A percentile compares a stretch with the other conserved stretches of the same genome.
Evolutionary conservation across 2,329 filamentous ascomycete species (phyloP).

Genomic region (Diplodia corticola): DNA sequence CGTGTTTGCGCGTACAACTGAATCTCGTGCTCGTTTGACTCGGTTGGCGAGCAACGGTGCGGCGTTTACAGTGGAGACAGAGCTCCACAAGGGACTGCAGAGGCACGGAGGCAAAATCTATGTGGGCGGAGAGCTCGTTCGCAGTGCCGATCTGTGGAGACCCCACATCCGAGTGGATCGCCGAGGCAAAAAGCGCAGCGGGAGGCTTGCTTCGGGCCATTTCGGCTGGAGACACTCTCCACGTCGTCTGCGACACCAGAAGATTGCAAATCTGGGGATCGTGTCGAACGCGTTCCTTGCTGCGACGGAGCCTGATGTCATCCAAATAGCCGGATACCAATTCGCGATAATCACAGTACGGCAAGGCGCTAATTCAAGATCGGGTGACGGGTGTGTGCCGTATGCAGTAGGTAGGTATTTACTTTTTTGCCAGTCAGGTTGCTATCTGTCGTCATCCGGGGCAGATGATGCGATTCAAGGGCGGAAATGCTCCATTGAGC

Average conservation of each 20-base stretch:
- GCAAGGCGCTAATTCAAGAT: neutral
- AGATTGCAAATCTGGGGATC: neutral
- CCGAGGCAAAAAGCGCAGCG: conserved; percentile 10
- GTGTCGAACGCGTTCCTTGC: neutral
- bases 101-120: neutral
- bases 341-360: neutral
- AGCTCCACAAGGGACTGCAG: conserved; percentile 9
- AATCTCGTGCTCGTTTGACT: neutral
- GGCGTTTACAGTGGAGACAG: conserved; percentile 3
- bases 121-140: conserved; percentile 1
- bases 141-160: conserved; percentile 20
- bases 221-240: conserved; percentile 2
- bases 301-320: neutral
- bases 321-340: neutral
- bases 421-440: neutral
- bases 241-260: neutral
- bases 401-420: conserved; percentile 1
- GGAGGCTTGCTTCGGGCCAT: conserved; percentile 15
- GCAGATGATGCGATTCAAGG: conserved; percentile 5
- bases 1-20: no score
- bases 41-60: neutral
- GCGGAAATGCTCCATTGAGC: neutral
- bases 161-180: conserved; percentile 12
- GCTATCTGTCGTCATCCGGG: conserved; percentile 2
- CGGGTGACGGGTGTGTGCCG: neutral